phyloP scores from a whole-genome alignment of 2,329 filamentous ascomycete genomes.

The Pestalotiopsis sp. region DNA sequence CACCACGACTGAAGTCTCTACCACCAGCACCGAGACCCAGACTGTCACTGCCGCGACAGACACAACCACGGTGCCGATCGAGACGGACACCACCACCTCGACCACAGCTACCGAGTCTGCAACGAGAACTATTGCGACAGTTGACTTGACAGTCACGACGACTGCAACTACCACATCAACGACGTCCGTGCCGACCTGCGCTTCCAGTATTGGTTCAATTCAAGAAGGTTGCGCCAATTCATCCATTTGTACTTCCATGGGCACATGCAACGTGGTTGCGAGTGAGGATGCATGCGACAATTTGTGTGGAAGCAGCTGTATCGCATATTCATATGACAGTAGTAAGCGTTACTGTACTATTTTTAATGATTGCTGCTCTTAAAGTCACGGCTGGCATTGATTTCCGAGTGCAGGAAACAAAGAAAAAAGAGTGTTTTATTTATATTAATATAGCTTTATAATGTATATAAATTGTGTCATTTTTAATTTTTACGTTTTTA shows the following conservation, averaged over 20 bases:
- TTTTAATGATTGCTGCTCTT: too few species aligned
- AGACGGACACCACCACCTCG: neutral
- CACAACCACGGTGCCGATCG: neutral
- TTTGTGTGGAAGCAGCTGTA: too few species aligned
- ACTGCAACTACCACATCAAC: neutral
- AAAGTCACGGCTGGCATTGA: too few species aligned
- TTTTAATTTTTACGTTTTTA: too few species aligned
- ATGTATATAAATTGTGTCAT: too few species aligned
- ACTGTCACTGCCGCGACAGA: neutral
- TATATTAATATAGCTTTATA: too few species aligned
- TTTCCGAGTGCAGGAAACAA: too few species aligned
- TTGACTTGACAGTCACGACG: neutral
- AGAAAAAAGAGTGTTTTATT: too few species aligned
- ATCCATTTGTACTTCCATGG: neutral
- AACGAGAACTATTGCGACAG: neutral
- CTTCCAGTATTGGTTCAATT: neutral
- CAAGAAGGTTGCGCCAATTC: neutral
- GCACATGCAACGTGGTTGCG: too few species aligned
- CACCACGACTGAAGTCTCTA: neutral
- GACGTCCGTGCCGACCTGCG: neutral
- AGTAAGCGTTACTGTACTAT: too few species aligned
- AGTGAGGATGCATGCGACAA: too few species aligned
- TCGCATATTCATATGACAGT: too few species aligned
- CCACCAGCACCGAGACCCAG: slow-evolving; percentile 3
- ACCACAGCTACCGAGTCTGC: neutral